Conservation (phyloP, 1,139 yeast species). For the Zygoascus hellenicus region DNA sequence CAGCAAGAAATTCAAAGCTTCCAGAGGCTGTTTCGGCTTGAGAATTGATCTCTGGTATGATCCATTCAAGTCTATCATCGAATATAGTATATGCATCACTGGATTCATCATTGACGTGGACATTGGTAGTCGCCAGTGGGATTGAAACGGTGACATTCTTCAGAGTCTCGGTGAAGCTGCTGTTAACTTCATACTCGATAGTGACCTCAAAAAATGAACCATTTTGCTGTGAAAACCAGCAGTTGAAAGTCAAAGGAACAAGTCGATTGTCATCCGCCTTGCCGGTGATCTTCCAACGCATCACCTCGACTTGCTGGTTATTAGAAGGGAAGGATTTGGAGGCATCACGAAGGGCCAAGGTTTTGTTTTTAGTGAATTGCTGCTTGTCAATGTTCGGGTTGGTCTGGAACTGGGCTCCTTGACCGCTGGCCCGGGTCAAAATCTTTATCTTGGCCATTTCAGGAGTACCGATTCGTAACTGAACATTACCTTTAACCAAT, state of each 20-base stretch:
- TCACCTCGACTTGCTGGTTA: conserved; percentile 82
- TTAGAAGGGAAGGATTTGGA: conserved; percentile 82
- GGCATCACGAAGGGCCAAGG: conserved; percentile 71
- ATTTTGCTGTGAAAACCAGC: conserved; percentile 75
- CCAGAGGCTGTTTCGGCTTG: conserved; percentile 48
- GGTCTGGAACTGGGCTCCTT: conserved; percentile 60
- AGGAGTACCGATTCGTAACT: conserved; percentile 75
- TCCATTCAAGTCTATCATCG: conserved; percentile 38
- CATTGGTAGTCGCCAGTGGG: conserved; percentile 56
- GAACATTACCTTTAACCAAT: conserved; percentile 88
- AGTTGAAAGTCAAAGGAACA: conserved; percentile 71
- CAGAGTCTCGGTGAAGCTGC: conserved; percentile 44
- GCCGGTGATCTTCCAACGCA: conserved; percentile 61
- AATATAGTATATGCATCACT: conserved; percentile 33
- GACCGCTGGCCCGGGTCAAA: conserved; percentile 44
- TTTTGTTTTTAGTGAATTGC: conserved; percentile 50
- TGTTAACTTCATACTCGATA: conserved; percentile 72
- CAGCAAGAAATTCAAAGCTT: conserved; percentile 72
- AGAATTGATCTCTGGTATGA: conserved; percentile 36
- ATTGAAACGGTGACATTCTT: conserved; percentile 57
- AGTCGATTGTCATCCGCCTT: conserved; percentile 46
- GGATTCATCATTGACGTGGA: conserved; percentile 41
- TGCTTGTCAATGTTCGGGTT: conserved; percentile 92
- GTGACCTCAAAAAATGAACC: conserved; percentile 62
- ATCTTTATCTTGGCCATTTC: conserved; percentile 62